Percentiles rank a stretch among this genome's conserved stretches.
Conservation (phyloP, 2,329 filamentous ascomycete genomes). For the Xylaria sp. region DNA sequence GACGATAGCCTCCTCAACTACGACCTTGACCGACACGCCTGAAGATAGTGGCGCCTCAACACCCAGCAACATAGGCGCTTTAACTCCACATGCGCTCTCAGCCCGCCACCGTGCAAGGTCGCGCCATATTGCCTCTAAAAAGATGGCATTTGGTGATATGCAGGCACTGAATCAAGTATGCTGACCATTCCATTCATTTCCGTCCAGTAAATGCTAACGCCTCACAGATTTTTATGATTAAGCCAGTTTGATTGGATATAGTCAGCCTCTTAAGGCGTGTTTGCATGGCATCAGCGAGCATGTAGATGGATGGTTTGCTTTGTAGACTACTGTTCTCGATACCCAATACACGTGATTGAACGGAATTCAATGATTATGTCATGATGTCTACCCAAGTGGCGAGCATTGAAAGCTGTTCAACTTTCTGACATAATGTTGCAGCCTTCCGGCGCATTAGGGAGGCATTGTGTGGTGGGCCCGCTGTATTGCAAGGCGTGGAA, state of each 20-base stretch:
- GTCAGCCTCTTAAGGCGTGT: slow-evolving; percentile 16
- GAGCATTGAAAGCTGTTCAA: slow-evolving; percentile 17
- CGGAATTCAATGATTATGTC: slow-evolving; percentile 10
- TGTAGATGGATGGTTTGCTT: slow-evolving; percentile 31
- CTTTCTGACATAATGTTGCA: slow-evolving; percentile 18
- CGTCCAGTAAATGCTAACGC: slow-evolving; percentile 35
- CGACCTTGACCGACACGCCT: slow-evolving; percentile 42
- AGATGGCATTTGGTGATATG: slow-evolving; percentile 81
- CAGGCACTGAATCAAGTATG: slow-evolving; percentile 84
- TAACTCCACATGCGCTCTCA: slow-evolving; percentile 60
- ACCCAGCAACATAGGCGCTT: slow-evolving; percentile 56
- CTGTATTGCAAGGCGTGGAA: slow-evolving; percentile 21
- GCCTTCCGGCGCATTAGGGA: slow-evolving; percentile 20
- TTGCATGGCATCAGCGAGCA: slow-evolving; percentile 30
- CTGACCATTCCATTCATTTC: slow-evolving; percentile 43
- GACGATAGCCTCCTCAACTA: slow-evolving; percentile 42
- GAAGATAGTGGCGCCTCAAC: slow-evolving; percentile 52
- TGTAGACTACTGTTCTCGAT: slow-evolving; percentile 40
- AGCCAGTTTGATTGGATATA: slow-evolving; percentile 45
- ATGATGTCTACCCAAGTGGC: slow-evolving; percentile 34
- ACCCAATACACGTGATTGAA: slow-evolving; percentile 44
- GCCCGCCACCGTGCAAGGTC: slow-evolving; percentile 79
- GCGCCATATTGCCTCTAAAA: slow-evolving; percentile 89
- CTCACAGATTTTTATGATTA: slow-evolving; percentile 50
- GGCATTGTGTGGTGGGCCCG: slow-evolving; percentile 13